Evolutionary conservation across 805 yeast genomes (phyloP).

Genomic region (Saturnispora besseyi): DNA sequence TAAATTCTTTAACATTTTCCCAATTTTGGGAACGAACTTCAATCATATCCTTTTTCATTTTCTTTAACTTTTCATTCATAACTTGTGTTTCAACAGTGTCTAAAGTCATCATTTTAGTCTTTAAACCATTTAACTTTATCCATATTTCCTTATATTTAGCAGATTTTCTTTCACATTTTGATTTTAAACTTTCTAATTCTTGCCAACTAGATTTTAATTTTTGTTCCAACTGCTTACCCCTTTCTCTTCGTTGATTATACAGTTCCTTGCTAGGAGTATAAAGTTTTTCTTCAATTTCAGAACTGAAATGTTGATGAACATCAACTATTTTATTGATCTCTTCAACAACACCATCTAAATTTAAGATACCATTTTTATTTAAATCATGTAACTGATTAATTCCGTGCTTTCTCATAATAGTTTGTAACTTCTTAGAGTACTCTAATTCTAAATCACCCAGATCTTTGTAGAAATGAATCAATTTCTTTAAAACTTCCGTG

Average conservation of each 20-base stretch:
- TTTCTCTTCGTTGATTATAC: constrained; percentile 40
- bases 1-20: constrained; percentile 40
- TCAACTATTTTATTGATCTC: constrained; percentile 34
- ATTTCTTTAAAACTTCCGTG: constrained; percentile 45
- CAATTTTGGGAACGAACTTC: constrained; percentile 48
- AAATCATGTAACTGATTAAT: constrained; percentile 29
- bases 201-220: constrained; percentile 31
- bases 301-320: constrained; percentile 44
- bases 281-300: constrained; percentile 42
- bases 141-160: constrained; percentile 50
- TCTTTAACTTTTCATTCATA: constrained; percentile 45
- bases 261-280: constrained; percentile 47
- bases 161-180: constrained; percentile 32
- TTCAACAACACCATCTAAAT: constrained; percentile 1
- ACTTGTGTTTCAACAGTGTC: constrained; percentile 68
- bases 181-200: constrained; percentile 22
- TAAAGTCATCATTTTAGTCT: constrained; percentile 55
- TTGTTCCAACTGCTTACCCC: constrained; percentile 47
- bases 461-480: constrained; percentile 43
- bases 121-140: constrained; percentile 46
- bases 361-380: not conserved
- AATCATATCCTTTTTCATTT: constrained; percentile 35
- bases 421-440: constrained; percentile 46
- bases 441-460: constrained; percentile 63
- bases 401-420: constrained; percentile 25